Conservation (phyloP, 352 stramenopile species). For the Vaucheria bursata region DNA sequence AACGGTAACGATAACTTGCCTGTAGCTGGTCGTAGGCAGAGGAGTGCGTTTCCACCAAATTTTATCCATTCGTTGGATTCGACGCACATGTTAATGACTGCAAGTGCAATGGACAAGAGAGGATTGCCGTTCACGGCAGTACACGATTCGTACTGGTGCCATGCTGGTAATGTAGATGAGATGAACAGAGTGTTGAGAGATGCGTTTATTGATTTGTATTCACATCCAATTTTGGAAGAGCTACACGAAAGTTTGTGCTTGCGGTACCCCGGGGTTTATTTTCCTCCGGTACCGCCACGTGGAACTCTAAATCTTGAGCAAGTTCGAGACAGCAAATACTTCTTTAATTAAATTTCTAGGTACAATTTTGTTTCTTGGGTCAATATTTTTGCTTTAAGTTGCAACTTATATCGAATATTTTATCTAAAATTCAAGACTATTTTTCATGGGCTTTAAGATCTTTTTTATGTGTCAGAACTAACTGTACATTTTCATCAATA, state of each 20-base stretch:
- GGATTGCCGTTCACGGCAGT: constrained; percentile 88
- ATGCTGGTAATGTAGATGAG: constrained; percentile 84
- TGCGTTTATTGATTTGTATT: constrained; percentile 93
- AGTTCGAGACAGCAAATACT: constrained; percentile 91
- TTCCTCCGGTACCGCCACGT: constrained; percentile 80
- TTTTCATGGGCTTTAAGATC: too few relatives aligned
- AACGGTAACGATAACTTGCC: constrained; percentile 60
- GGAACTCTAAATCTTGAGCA: constrained; percentile 85
- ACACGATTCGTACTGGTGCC: constrained; percentile 99
- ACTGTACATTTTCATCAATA: too few relatives aligned
- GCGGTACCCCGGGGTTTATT: constrained; percentile 84
- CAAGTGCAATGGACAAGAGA: constrained; percentile 82
- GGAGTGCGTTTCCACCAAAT: constrained; percentile 96
- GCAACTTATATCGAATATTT: too few relatives aligned
- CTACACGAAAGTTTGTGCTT: constrained; percentile 79
- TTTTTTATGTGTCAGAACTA: too few relatives aligned
- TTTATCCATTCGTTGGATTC: constrained; percentile 98
- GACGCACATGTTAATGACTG: constrained; percentile 98
- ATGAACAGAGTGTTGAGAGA: constrained; percentile 85
- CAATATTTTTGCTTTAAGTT: too few relatives aligned
- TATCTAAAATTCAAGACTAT: too few relatives aligned
- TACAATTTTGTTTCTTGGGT: too few relatives aligned
- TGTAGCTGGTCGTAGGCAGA: constrained; percentile 66
- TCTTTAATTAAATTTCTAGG: constrained; percentile 97
- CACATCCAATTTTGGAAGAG: constrained; percentile 87